Evolutionary conservation across 768 basidiomycete species (phyloP), one percentile per base, ranked within the genome.

Genomic region (Crassisporium funariophilum): DNA sequence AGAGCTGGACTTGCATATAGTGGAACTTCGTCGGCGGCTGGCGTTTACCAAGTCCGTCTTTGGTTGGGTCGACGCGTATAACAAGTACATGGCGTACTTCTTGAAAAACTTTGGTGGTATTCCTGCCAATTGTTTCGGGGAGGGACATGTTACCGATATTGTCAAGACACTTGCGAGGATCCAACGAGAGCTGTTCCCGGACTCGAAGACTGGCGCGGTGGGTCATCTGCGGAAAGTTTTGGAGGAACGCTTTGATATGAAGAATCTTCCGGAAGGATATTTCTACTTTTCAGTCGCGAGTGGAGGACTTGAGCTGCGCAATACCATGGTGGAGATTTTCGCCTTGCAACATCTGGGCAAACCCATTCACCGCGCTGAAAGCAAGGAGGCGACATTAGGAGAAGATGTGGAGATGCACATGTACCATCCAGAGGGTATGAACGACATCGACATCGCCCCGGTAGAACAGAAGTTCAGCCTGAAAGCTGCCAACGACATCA

Each of bases 81-180:
- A 72, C 61, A 68, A 68, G 57, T 72, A 72, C 51, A 65, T 69
- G 61, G 63, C 59, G 24, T 71, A 70, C 55, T 64, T 72, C 48
- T 49, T 60, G 9, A 58, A 67, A 8, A 70, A 70, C 43, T 68
- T 70, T 41, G 68, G 66, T 12, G 66, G 68, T 0, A 42, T 56
- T 12, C 69, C 70, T 1, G 62, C 68, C 1, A 52, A 55, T 2
- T 70, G 64, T 34, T 69, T 70, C 42, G 68, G 68, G 4, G 42
- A 53, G 13, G 59, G 46, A 1, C 68, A 66, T 33, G 38, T 67
- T 19, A 54, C 60, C 27, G 70, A 69, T 19, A 51, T 70, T 37
- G 53, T 69, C 33, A 48, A 58, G 17, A 67, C 70, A 1, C 49
- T 72, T 10, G 65, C 54, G 10, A 49, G 63, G 4, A 69, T 72